Base-by-base conservation (phyloP, 2,329 filamentous ascomycete genomes). In the Lasiodiplodia gonubiensis region DNA sequence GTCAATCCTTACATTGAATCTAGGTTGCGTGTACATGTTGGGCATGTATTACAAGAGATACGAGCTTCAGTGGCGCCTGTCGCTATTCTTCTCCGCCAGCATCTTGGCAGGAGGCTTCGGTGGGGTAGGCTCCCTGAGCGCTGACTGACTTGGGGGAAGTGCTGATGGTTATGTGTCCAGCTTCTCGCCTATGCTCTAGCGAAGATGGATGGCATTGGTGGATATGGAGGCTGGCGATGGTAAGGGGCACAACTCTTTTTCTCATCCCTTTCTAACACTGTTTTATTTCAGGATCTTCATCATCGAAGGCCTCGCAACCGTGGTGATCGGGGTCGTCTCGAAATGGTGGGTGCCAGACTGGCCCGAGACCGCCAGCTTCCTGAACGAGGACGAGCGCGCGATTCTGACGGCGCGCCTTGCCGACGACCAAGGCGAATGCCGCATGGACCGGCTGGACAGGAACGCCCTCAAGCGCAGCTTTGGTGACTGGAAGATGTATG, bases 191-290 rank as follows among this genome's bases (percentile, higher is more conserved):
- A 39, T 70, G 74, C 66, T 54, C 89, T 89, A 72, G 80, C 79
- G 52, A 89, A 90, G 71, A 82, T 88, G 59, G 87, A 90, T 73
- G 80, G 80, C 30, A 80, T 82, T 10, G 80, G 80, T 10, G 85
- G 75, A 51, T 67, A 74, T 0, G 65, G 70, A 27, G 75, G 75
- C 4, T 77, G 75, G 75, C 67, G 73, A 1, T 75, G 73, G 72
- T 74, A 63, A 42, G 7, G 12, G 12, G 3, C 5, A 11, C 6
- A 5, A 2, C 39, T 6, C 30, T 59, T 8, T 8, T 16, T 16
- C 42, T 25, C 16, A 8, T 4, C 39, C 12, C 2, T 12, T 23
- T 27, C 30, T 64, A 5, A 64, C 18, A 4, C 42, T 10, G 42
- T 42, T 1, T 10, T 8, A 5, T 7, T 4, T 5, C 35, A 64